Evolutionary conservation across 148 eudicot species (phyloP).

Genomic region (Chenopodium formosanum): DNA sequence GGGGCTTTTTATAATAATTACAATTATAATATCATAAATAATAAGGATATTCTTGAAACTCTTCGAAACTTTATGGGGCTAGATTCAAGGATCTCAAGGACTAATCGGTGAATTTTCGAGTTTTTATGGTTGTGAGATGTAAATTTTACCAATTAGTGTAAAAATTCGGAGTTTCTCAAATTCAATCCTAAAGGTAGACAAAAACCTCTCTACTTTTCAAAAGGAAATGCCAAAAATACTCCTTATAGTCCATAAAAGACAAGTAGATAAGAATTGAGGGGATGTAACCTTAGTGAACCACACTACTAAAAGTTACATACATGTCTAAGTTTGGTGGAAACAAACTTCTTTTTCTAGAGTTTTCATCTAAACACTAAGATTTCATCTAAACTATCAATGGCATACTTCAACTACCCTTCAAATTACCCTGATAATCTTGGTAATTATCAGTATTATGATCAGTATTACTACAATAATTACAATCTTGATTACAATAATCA

Average conservation of each 20-base stretch:
- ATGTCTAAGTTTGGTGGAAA: background rate
- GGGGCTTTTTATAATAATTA: no score
- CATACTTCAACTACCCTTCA: conserved; percentile 20
- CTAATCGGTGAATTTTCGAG: no score
- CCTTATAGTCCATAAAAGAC: background rate
- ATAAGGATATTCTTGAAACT: no score
- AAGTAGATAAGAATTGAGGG: conserved; percentile 13
- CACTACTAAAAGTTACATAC: background rate
- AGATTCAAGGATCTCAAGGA: no score
- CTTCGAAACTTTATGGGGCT: no score
- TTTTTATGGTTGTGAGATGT: no score
- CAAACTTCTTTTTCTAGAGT: background rate
- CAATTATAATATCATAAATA: no score
- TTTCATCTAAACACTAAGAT: background rate
- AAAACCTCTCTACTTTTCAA: background rate
- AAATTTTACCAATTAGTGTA: no score
- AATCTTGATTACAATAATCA: conserved; percentile 5
- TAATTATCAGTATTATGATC: conserved; percentile 23
- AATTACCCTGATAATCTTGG: conserved; percentile 12
- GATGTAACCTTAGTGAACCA: background rate
- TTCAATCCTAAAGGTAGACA: background rate
- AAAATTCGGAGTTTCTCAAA: background rate
- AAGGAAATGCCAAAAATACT: background rate
- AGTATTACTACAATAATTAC: conserved; percentile 9
- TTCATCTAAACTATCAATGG: conserved; percentile 10